A percentile compares a stretch with the other conserved stretches of the same genome.
Conservation (phyloP, 257 asterid species). For the Nyctanthes arbortristis region DNA sequence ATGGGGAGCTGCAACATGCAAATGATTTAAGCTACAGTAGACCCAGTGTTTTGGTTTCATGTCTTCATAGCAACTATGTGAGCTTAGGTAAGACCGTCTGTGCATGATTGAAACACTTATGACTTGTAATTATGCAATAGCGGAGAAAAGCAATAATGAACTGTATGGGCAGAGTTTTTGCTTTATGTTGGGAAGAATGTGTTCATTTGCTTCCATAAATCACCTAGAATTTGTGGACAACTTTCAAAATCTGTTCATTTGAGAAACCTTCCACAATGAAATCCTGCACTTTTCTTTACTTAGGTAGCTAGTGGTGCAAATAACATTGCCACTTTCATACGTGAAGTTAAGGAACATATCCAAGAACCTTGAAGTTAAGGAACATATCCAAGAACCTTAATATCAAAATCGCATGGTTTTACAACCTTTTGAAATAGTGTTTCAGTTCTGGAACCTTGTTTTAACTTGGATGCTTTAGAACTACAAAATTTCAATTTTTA, state of each 20-base stretch:
- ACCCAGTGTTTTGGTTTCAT: slow-evolving; percentile 53
- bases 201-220: too few relatives aligned
- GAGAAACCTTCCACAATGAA: not conserved
- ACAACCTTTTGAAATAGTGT: not conserved
- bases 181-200: not conserved
- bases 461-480: not conserved
- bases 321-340: too few relatives aligned
- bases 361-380: too few relatives aligned
- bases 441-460: not conserved
- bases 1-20: slow-evolving; percentile 26
- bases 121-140: not conserved
- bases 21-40: slow-evolving; percentile 23
- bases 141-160: not conserved
- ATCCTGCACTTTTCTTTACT: not conserved
- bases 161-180: not conserved
- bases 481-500: not conserved
- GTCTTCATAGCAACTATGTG: slow-evolving; percentile 78
- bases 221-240: not conserved
- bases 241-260: not conserved
- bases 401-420: too few relatives aligned
- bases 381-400: too few relatives aligned
- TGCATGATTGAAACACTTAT: not conserved
- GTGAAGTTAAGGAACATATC: too few relatives aligned
- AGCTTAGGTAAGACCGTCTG: slow-evolving; percentile 52
- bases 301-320: not conserved